Evolutionary conservation across 2,329 filamentous ascomycete species (phyloP).

Genomic region (Cladophialophora exuberans): DNA sequence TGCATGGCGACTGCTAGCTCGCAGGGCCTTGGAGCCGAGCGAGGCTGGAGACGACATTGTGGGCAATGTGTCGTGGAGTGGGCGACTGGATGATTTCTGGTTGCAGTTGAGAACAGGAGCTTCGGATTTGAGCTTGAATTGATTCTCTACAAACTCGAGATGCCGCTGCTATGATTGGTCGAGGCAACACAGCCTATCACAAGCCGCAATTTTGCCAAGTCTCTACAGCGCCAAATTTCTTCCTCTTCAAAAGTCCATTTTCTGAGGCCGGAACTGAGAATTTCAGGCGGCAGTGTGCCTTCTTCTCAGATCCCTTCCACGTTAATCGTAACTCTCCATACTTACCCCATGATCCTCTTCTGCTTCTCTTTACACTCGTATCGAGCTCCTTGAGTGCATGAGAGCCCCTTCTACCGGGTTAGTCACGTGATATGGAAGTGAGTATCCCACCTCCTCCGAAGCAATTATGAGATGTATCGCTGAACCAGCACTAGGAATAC

Average conservation of each 20-base stretch:
- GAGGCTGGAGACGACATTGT: constrained; percentile 71
- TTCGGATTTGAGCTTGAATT: constrained; percentile 19
- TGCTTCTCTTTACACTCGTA: too few species aligned
- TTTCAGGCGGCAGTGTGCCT: too few species aligned
- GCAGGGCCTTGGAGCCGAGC: constrained; percentile 66
- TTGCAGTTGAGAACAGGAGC: constrained; percentile 11
- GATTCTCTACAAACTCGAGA: constrained; percentile 10
- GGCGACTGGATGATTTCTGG: not conserved
- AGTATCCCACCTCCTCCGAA: too few species aligned
- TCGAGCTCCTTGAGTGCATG: too few species aligned
- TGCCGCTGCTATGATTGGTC: constrained; percentile 14
- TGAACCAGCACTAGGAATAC: constrained; percentile 43
- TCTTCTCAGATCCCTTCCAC: too few species aligned
- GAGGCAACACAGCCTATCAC: not conserved
- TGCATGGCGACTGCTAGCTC: constrained; percentile 63
- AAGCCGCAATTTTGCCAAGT: constrained; percentile 13
- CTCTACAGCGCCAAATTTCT: too few species aligned
- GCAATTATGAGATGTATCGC: not conserved
- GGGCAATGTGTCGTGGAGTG: constrained; percentile 38
- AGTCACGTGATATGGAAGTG: too few species aligned
- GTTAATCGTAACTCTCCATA: too few species aligned
- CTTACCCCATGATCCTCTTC: too few species aligned
- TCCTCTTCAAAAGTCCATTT: too few species aligned
- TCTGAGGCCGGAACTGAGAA: too few species aligned
- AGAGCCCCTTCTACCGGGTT: too few species aligned